phyloP scores from a whole-genome alignment of 441 rosid species.

The Gossypium gossypioides region DNA sequence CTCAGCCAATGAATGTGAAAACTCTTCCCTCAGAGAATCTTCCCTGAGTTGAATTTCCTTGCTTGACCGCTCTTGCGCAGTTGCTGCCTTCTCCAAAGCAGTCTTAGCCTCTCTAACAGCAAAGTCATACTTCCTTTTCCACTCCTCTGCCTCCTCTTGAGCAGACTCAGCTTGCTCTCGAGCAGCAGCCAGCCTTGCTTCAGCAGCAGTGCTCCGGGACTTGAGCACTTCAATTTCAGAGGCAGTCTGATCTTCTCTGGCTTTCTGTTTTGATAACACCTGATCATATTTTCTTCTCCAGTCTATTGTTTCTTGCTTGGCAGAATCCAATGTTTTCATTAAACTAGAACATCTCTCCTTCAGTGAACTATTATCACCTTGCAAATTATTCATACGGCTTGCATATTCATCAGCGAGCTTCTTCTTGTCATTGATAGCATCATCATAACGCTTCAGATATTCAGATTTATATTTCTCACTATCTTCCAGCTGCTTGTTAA shows the following conservation, averaged over 20 bases:
- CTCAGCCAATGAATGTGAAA: conserved; percentile 40
- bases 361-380: conserved; percentile 62
- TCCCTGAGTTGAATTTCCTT: conserved; percentile 82
- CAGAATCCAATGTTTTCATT: conserved; percentile 60
- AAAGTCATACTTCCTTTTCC: conserved; percentile 86
- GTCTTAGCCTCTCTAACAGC: conserved; percentile 84
- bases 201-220: conserved; percentile 83
- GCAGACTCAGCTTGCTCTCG: conserved; percentile 78
- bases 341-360: conserved; percentile 77
- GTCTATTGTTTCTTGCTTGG: conserved; percentile 58
- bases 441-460: conserved; percentile 83
- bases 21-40: conserved; percentile 78
- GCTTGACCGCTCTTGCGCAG: conserved; percentile 64
- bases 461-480: conserved; percentile 76
- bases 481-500: conserved; percentile 79
- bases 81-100: conserved; percentile 92
- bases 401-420: conserved; percentile 77
- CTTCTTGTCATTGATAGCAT: conserved; percentile 84
- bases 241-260: conserved; percentile 57
- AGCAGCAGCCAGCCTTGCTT: conserved; percentile 92
- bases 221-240: conserved; percentile 73
- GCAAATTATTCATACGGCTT: conserved; percentile 66
- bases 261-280: conserved; percentile 61
- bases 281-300: conserved; percentile 79
- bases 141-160: conserved; percentile 86